Percentiles rank a stretch among this genome's conserved stretches.
Conservation (phyloP, 2,329 filamentous ascomycete species). For the Pseudomassariella vexata region DNA sequence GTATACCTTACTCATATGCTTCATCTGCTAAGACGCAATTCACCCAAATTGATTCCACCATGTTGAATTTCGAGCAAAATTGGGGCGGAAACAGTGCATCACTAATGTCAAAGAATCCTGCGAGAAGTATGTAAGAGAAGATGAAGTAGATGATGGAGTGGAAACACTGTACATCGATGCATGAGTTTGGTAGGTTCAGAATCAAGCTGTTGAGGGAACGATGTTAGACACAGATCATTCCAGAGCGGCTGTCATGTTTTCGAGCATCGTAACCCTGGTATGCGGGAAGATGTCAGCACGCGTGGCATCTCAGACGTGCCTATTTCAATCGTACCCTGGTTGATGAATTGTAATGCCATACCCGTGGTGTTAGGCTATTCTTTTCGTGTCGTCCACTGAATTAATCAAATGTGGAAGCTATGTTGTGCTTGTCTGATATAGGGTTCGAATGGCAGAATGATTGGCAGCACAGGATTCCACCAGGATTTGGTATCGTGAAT, state of each 20-base stretch:
- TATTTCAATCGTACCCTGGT: slow-evolving; percentile 3
- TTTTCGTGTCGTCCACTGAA: too few species aligned
- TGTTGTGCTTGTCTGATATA: too few species aligned
- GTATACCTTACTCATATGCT: background rate
- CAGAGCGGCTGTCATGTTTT: background rate
- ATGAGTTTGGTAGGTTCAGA: slow-evolving; percentile 3
- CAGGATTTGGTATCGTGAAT: too few species aligned
- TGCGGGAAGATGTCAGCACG: background rate
- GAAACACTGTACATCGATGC: slow-evolving; percentile 1
- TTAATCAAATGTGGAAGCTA: too few species aligned
- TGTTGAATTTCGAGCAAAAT: background rate
- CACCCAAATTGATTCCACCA: background rate
- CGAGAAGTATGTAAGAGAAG: background rate
- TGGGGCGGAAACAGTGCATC: background rate
- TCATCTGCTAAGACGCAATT: slow-evolving; percentile 1
- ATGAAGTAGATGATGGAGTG: background rate
- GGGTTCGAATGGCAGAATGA: too few species aligned
- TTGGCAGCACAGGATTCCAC: too few species aligned
- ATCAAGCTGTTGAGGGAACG: slow-evolving; percentile 4
- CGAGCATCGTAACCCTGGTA: background rate
- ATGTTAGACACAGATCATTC: slow-evolving; percentile 2
- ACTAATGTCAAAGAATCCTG: slow-evolving; percentile 1
- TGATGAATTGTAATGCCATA: slow-evolving; percentile 2
- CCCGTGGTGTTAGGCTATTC: too few species aligned
- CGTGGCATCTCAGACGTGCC: background rate